Evolutionary conservation across 208 protist genomes (phyloP).

Genomic region (Hexamita inflata): DNA sequence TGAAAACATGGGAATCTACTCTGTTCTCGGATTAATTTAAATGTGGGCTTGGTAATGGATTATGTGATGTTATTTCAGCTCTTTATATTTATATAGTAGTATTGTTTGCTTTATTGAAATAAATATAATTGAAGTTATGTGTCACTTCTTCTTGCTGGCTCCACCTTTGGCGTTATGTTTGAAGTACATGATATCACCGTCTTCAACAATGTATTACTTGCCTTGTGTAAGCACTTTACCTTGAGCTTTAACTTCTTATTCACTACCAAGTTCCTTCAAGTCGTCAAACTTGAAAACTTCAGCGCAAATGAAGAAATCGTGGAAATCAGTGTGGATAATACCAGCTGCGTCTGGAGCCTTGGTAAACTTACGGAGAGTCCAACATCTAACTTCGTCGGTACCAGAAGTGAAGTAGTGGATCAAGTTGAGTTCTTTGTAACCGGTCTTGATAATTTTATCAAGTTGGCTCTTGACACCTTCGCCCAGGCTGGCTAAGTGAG

Average conservation of each 20-base stretch:
- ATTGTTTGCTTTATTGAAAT: no score
- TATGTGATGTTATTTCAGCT: no score
- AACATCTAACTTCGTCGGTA: slow-evolving; percentile 67
- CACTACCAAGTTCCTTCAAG: slow-evolving; percentile 77
- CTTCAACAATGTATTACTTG: slow-evolving; percentile 75
- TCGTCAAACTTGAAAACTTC: slow-evolving; percentile 84
- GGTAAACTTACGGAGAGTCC: slow-evolving; percentile 69
- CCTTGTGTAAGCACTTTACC: slow-evolving; percentile 58
- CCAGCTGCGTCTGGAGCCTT: slow-evolving; percentile 91
- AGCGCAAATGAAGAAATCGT: slow-evolving; percentile 63
- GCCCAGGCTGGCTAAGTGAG: slow-evolving; percentile 52
- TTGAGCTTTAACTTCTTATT: slow-evolving; percentile 59
- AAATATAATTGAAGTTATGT: background rate
- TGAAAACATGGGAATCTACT: no score
- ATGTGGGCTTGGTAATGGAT: no score
- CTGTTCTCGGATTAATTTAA: no score
- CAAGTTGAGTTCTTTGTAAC: slow-evolving; percentile 65
- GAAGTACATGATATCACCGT: slow-evolving; percentile 96
- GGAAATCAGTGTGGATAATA: slow-evolving; percentile 93
- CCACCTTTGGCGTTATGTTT: slow-evolving; percentile 53
- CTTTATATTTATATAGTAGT: no score
- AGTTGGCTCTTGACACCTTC: slow-evolving; percentile 15
- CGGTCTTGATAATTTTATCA: slow-evolving; percentile 38
- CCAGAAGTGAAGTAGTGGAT: slow-evolving; percentile 62
- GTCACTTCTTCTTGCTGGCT: background rate